Percentiles rank a stretch among this genome's conserved stretches.
Evolutionary conservation across 2,329 filamentous ascomycete genomes (phyloP).

Genomic region (Didymella sp.): DNA sequence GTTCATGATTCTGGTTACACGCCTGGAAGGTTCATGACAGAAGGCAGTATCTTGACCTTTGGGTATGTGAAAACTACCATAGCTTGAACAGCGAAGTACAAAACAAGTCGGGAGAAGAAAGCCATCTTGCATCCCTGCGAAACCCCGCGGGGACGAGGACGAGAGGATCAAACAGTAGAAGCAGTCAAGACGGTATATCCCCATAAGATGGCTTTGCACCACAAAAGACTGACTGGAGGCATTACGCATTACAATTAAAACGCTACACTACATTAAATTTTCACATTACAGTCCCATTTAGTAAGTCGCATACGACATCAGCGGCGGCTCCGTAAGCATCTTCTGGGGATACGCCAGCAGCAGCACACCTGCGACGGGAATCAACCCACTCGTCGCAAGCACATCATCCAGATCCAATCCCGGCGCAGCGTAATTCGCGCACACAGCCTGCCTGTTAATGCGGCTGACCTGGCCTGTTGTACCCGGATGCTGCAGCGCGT

Average conservation of each 20-base stretch:
- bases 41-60: no score
- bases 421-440: constrained; percentile 47
- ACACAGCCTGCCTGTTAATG: constrained; percentile 53
- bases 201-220: no score
- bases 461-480: constrained; percentile 53
- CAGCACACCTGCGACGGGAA: constrained; percentile 50
- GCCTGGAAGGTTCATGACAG: no score
- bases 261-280: neutral
- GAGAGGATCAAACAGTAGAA: no score
- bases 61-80: no score
- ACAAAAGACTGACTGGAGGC: no score
- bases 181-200: no score
- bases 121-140: no score
- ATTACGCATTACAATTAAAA: neutral
- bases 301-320: constrained; percentile 10
- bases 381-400: constrained; percentile 54
- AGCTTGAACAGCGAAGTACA: no score
- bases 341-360: constrained; percentile 41
- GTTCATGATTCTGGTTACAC: no score
- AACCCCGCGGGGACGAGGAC: no score
- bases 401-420: constrained; percentile 55
- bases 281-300: neutral
- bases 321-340: constrained; percentile 48
- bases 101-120: no score
- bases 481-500: constrained; percentile 59